Percentiles rank a stretch among this genome's conserved stretches.
These are phyloP conservation scores for Penicillium sp. DNA, from an alignment of 2,329 filamentous ascomycete genomes.

Conservation along the genomic window DNA sequence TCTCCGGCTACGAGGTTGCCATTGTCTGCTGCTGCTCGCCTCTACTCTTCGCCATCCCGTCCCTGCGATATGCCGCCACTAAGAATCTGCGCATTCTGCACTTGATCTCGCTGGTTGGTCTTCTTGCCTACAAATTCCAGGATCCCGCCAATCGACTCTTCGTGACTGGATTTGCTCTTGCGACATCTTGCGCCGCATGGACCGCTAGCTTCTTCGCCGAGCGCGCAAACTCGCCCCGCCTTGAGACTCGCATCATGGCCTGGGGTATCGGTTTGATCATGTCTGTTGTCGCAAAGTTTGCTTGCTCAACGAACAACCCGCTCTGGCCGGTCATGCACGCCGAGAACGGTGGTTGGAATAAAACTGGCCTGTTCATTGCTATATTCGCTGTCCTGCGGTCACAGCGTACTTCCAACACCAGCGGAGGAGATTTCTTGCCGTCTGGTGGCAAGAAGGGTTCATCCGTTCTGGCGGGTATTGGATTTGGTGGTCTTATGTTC, in stretches of 20 bases:
- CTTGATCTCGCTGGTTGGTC: constrained; percentile 71
- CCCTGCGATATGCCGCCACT: constrained; percentile 65
- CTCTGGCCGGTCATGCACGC: constrained; percentile 94
- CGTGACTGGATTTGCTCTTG: constrained; percentile 75
- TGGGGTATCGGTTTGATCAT: constrained; percentile 79
- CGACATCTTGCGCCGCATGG: constrained; percentile 80
- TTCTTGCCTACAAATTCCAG: constrained; percentile 74
- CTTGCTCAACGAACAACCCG: constrained; percentile 91
- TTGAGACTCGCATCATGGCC: constrained; percentile 79
- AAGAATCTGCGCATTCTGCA: constrained; percentile 70
- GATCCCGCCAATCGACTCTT: constrained; percentile 75
- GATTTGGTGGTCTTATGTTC: constrained; percentile 82
- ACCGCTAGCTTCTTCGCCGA: constrained; percentile 77
- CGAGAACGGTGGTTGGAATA: constrained; percentile 89
- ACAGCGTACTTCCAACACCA: constrained; percentile 62
- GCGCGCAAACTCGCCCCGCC: constrained; percentile 66
- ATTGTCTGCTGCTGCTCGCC: constrained; percentile 84
- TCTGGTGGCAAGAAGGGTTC: constrained; percentile 62
- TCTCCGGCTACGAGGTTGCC: constrained; percentile 90
- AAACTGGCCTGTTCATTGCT: constrained; percentile 72
- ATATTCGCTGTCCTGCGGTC: constrained; percentile 73
- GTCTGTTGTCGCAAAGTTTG: constrained; percentile 87
- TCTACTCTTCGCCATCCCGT: constrained; percentile 68
- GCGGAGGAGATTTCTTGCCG: constrained; percentile 50
- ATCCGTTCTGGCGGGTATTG: constrained; percentile 68